Percentiles rank a stretch among this genome's conserved stretches.
Conservation (phyloP, 768 basidiomycete genomes). For the Pleurotus giganteus region DNA sequence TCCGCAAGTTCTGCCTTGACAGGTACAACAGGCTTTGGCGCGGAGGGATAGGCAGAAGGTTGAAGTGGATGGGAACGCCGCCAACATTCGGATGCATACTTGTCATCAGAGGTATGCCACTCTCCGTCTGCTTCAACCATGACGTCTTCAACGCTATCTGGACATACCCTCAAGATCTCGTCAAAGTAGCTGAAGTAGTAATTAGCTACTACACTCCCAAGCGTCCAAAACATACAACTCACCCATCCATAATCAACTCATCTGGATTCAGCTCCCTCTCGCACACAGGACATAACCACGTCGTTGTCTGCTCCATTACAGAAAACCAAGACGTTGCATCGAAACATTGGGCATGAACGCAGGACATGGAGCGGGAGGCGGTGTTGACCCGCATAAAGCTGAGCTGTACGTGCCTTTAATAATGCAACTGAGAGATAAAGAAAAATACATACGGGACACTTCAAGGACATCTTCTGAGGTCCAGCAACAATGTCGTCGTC, state of each 20-base stretch:
- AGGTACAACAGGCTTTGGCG: conserved; percentile 34
- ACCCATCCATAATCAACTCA: conserved; percentile 94
- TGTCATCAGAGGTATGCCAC: conserved; percentile 93
- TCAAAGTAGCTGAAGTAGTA: conserved; percentile 72
- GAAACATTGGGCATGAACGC: conserved; percentile 93
- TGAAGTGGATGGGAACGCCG: conserved; percentile 48
- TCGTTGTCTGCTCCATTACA: conserved; percentile 95
- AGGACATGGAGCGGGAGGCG: conserved; percentile 84
- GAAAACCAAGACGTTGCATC: conserved; percentile 93
- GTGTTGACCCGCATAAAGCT: conserved; percentile 82
- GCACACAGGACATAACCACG: conserved; percentile 94
- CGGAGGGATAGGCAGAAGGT: conserved; percentile 19
- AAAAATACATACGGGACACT: conserved; percentile 76
- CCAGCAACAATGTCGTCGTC: conserved; percentile 95
- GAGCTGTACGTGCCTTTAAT: conserved; percentile 44
- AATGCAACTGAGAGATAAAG: not conserved
- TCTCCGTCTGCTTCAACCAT: conserved; percentile 92
- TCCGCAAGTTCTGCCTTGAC: conserved; percentile 46
- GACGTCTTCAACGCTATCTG: conserved; percentile 86
- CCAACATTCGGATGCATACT: conserved; percentile 77
- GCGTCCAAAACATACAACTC: conserved; percentile 19
- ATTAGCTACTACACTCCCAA: conserved; percentile 3
- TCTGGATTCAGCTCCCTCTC: conserved; percentile 73
- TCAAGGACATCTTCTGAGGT: conserved; percentile 85
- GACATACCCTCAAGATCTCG: conserved; percentile 73